These are phyloP conservation scores for Russula sp. DNA, from an alignment of 768 basidiomycete genomes.

Conservation along the genomic window DNA sequence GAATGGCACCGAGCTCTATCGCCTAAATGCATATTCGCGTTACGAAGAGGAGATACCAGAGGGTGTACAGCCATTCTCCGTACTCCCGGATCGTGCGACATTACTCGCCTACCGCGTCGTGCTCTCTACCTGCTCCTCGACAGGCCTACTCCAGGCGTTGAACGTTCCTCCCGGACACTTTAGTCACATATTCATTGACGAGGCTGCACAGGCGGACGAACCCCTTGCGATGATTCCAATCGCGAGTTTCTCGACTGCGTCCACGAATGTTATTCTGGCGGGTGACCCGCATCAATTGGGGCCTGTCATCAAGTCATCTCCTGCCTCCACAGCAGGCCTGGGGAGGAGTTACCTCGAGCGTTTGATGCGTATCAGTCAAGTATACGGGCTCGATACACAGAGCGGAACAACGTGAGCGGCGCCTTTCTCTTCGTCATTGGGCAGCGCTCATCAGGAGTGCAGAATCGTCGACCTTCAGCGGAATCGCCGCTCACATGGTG, in stretches of 20 bases:
- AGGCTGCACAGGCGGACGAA: conserved; percentile 59
- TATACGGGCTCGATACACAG: conserved; percentile 28
- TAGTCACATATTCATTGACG: conserved; percentile 56
- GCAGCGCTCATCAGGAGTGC: conserved; percentile 8
- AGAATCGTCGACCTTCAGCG: conserved; percentile 20
- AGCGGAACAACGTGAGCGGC: conserved; percentile 32
- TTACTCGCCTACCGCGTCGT: conserved; percentile 45
- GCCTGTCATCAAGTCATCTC: conserved; percentile 32
- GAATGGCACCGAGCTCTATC: conserved; percentile 36
- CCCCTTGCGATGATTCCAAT: conserved; percentile 47
- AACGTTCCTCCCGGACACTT: conserved; percentile 51
- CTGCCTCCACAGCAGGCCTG: conserved; percentile 29
- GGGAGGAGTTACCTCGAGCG: conserved; percentile 34
- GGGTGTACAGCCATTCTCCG: conserved; percentile 33
- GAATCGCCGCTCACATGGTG: conserved; percentile 24
- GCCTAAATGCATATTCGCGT: conserved; percentile 47
- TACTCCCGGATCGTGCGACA: conserved; percentile 32
- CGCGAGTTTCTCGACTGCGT: conserved; percentile 29
- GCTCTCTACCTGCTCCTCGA: conserved; percentile 53
- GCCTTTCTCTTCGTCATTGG: neutral
- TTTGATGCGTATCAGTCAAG: conserved; percentile 29
- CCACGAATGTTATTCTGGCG: conserved; percentile 35
- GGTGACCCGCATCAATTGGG: conserved; percentile 37
- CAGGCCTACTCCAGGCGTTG: conserved; percentile 41
- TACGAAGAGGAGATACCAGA: conserved; percentile 32